Base-by-base conservation (phyloP, 345 rosid species). In the Noccaea caerulescens region DNA sequence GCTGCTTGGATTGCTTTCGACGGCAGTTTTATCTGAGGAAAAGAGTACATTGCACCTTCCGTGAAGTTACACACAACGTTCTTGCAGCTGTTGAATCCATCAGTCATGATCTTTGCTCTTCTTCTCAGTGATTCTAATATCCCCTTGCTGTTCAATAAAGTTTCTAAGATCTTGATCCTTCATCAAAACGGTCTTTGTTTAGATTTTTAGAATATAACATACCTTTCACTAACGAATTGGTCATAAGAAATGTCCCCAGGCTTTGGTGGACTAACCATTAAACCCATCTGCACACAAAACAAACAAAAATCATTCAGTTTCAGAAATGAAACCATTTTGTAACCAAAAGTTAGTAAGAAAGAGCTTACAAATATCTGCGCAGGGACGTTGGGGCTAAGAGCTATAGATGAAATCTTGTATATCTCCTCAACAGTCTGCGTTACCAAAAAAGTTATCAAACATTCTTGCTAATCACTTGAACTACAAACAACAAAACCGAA, bases 31-130 rank as follows among this genome's bases (percentile, higher is more conserved):
- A 94, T 83, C 85, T 94, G 99, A 76, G 99, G 99, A 77, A 94
- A 94, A 6, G 99, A 94, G 73, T 94, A 94, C 97, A 94, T 94
- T 44, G 99, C 99, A 76, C 99, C 99, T 87, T 94, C 97, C 1
- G 97, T 94, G 86, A 94, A 94, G 69, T 94, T 94, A 68, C 99
- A 94, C 12, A 89, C 86, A 1, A 94, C 97, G 61, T 94, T 94
- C 74, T 79, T 88, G 88, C 97, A 89, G 88, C 93, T 91, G 86
- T 94, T 91, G 82, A 94, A 94, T 64, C 99, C 97, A 64, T 94
- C 99, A 41, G 99, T 94, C 99, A 94, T 94, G 23, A 94, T 59
- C 77, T 77, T 86, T 54, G 99, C 99, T 79, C 99, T 88, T 82
- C 89, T 87, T 77, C 95, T 89, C 62, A 94, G 82, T 0, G 99